Percentiles rank a stretch among this genome's conserved stretches.
Evolutionary conservation across 495 filamentous ascomycete genomes (phyloP).

Genomic region (Recurvomyces mirabilis): DNA sequence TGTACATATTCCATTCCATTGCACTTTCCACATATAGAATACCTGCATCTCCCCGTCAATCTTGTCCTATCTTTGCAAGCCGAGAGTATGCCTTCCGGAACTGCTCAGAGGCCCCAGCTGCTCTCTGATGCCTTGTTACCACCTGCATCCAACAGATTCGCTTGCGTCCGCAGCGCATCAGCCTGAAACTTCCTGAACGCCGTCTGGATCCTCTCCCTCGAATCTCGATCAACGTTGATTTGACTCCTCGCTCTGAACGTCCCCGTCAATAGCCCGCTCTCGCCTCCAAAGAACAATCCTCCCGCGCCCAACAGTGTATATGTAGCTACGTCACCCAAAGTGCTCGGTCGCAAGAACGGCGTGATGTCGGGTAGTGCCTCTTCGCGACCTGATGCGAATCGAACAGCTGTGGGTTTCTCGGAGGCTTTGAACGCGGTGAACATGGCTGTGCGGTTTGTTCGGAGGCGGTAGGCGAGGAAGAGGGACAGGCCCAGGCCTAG

Average conservation of each 20-base stretch:
- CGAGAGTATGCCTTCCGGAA: no score
- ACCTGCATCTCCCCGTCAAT: no score
- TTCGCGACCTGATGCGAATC: constrained; percentile 49
- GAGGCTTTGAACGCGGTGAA: constrained; percentile 48
- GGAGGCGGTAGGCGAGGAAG: constrained; percentile 45
- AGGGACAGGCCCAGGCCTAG: constrained; percentile 49
- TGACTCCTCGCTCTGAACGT: constrained; percentile 38
- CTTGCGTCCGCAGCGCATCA: constrained; percentile 48
- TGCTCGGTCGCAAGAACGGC: constrained; percentile 43
- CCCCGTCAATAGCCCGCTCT: constrained; percentile 48
- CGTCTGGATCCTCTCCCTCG: constrained; percentile 45
- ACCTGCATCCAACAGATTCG: constrained; percentile 46
- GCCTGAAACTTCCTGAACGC: constrained; percentile 53
- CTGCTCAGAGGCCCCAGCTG: no score
- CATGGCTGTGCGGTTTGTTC: constrained; percentile 41
- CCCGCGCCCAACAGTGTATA: constrained; percentile 52
- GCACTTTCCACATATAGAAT: no score
- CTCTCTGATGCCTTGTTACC: no score
- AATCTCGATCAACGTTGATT: constrained; percentile 45
- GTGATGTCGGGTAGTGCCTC: constrained; percentile 53
- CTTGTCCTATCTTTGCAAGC: no score
- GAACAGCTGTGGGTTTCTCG: constrained; percentile 49
- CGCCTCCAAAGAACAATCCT: constrained; percentile 54
- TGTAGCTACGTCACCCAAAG: constrained; percentile 48
- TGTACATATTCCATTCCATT: constrained; percentile 4